phyloP scores from a whole-genome alignment of 2,329 filamentous ascomycete species.

The Beauveria brongniartii region DNA sequence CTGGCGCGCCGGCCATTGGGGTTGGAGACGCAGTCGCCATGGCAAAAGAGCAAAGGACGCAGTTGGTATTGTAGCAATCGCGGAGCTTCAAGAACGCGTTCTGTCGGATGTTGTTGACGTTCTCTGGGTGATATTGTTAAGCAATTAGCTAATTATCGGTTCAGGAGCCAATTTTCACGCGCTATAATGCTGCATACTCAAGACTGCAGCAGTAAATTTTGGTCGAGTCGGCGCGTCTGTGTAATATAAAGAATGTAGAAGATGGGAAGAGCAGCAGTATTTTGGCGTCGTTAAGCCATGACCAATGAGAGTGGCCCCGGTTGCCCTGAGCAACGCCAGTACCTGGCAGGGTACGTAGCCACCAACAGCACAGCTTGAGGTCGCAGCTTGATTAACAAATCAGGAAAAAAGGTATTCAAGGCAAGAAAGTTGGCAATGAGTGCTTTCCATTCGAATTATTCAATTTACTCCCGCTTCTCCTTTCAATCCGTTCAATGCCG shows the following conservation, averaged over 20 bases:
- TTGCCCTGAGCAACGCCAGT: conserved; percentile 8
- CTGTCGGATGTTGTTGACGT: background rate
- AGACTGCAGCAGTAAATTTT: background rate
- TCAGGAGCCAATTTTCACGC: conserved; percentile 3
- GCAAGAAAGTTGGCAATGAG: no score
- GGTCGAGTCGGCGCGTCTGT: background rate
- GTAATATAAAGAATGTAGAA: conserved; percentile 3
- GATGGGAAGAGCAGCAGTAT: conserved; percentile 14
- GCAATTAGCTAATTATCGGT: conserved; percentile 1
- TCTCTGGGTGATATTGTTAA: background rate
- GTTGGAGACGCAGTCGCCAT: conserved; percentile 51
- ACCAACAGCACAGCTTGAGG: background rate
- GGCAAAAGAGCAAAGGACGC: background rate
- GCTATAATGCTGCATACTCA: conserved; percentile 6
- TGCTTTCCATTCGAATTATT: no score
- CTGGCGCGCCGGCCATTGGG: conserved; percentile 41
- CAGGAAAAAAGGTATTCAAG: no score
- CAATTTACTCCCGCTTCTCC: no score
- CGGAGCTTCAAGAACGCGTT: conserved; percentile 1
- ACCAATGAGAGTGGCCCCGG: conserved; percentile 22
- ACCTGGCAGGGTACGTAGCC: background rate
- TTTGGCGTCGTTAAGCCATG: conserved; percentile 17
- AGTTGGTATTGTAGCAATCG: background rate
- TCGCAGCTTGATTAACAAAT: background rate
- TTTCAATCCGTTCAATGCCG: no score